Evolutionary conservation across 164 flowering plant genomes (phyloP).

Genomic region (Chloranthus sessilifolius): DNA sequence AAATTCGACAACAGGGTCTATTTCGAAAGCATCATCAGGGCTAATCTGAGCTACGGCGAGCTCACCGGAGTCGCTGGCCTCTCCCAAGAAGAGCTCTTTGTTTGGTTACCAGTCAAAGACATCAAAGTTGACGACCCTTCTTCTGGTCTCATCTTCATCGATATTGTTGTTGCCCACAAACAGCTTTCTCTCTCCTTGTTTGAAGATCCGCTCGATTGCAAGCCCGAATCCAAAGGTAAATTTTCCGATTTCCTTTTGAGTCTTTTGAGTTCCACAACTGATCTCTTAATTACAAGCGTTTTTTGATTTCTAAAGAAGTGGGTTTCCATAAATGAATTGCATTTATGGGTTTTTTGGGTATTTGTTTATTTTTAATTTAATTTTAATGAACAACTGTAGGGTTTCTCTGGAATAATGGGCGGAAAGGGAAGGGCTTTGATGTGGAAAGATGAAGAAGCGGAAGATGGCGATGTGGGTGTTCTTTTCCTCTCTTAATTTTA

Average conservation of each 20-base stretch:
- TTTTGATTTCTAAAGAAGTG: not conserved
- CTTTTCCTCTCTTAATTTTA: not conserved
- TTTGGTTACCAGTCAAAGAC: slow-evolving; percentile 82
- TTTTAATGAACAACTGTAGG: not conserved
- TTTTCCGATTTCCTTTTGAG: not conserved
- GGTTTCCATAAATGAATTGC: no score
- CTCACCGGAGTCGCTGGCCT: slow-evolving; percentile 62
- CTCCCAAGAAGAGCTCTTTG: slow-evolving; percentile 76
- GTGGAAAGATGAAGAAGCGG: slow-evolving; percentile 25
- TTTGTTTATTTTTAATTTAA: not conserved
- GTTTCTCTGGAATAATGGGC: not conserved
- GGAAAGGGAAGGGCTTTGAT: slow-evolving; percentile 35
- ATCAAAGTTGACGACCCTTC: slow-evolving; percentile 63
- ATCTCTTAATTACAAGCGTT: not conserved
- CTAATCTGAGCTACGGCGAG: slow-evolving; percentile 69
- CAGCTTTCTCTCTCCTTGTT: slow-evolving; percentile 77
- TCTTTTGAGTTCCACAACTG: not conserved
- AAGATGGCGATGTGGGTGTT: slow-evolving; percentile 3
- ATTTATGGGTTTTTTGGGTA: not conserved
- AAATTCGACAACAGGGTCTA: slow-evolving; percentile 64
- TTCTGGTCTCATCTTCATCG: slow-evolving; percentile 74
- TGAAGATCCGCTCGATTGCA: no score
- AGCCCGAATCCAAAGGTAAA: slow-evolving; percentile 19
- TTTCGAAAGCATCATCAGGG: slow-evolving; percentile 60
- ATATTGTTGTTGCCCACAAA: slow-evolving; percentile 76